Evolutionary conservation across 2,329 filamentous ascomycete species (phyloP), one percentile per base, ranked within the genome.

Genomic region (Cercospora janseana): DNA sequence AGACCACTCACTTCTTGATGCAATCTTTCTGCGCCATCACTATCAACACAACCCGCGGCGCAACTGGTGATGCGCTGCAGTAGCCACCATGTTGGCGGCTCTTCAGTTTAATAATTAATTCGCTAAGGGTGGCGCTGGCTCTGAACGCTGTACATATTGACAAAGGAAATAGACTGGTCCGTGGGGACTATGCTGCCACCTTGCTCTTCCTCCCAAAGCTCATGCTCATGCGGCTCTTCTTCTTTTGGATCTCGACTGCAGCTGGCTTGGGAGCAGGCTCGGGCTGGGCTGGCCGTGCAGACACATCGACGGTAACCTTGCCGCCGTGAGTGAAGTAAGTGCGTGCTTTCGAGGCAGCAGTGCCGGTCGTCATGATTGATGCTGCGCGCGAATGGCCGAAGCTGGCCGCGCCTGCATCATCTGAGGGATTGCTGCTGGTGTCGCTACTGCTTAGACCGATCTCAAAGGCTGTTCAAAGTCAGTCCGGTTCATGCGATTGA

Each of bases 301-400:
- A 45, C 12, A 44, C 16, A 21, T 58, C 54, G 38, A 63, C 52
- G 4, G 58, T 54, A 20, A 63, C 50, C 20, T 56, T 54, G 38
- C 62, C 63, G 15, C 50, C 59, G 44, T 66, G 63, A 1, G 60
- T 63, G 45, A 65, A 65, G 51, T 63, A 62, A 20, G 54, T 60
- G 5, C 61, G 57, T 9, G 59, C 53, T 46, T 60, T 63, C 18
- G 35, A 49, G 28, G 43, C 46, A 5, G 27, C 37, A 23, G 52
- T 53, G 12, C 47, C 41, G 6, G 44, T 49, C 2, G 55, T 53
- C 26, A 49, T 48, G 26, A 53, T 40, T 3, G 55, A 58, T 16
- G 29, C 43, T 12, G 51, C 23, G 10, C 49, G 31, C n/a, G 46
- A 47, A 41, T 58, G 50, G 15, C 35, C 41, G 18, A 51, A 41